Evolutionary conservation across 345 rosid species (phyloP).

Genomic region (Hibiscus syriacus): DNA sequence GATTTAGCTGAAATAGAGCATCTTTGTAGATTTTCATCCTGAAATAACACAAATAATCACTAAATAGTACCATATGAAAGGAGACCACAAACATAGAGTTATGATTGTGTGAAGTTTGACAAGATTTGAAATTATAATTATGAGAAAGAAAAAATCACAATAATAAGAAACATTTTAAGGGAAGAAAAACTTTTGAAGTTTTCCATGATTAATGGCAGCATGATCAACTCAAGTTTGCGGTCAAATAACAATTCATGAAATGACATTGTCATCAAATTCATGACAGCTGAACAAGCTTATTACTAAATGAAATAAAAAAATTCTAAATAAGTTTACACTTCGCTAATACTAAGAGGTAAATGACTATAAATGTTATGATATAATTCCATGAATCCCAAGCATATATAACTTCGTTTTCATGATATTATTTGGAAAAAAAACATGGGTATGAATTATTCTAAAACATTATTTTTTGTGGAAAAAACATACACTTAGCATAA

Average conservation of each 20-base stretch:
- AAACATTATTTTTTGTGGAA: not conserved
- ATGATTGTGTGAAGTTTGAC: not conserved
- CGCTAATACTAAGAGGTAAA: not conserved
- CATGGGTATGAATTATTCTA: not conserved
- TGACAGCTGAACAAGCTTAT: not conserved
- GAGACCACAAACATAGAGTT: not conserved
- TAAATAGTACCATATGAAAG: not conserved
- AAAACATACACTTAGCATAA: not conserved
- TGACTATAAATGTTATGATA: not conserved
- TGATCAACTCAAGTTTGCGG: not conserved
- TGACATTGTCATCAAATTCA: not conserved
- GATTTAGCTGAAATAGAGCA: slow-evolving; percentile 92
- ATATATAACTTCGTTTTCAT: not conserved
- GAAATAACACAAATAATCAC: slow-evolving; percentile 22
- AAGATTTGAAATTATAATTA: not conserved
- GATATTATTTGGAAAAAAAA: not conserved
- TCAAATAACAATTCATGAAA: not conserved
- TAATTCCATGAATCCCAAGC: not conserved
- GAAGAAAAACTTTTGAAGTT: not conserved
- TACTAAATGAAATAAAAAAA: not conserved
- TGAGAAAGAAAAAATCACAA: not conserved
- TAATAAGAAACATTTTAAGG: not conserved
- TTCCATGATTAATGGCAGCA: not conserved
- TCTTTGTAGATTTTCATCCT: slow-evolving; percentile 92
- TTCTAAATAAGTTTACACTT: not conserved